These are phyloP conservation scores for Jaapia argillacea DNA, from an alignment of 768 basidiomycete species.

Conservation along the genomic window DNA sequence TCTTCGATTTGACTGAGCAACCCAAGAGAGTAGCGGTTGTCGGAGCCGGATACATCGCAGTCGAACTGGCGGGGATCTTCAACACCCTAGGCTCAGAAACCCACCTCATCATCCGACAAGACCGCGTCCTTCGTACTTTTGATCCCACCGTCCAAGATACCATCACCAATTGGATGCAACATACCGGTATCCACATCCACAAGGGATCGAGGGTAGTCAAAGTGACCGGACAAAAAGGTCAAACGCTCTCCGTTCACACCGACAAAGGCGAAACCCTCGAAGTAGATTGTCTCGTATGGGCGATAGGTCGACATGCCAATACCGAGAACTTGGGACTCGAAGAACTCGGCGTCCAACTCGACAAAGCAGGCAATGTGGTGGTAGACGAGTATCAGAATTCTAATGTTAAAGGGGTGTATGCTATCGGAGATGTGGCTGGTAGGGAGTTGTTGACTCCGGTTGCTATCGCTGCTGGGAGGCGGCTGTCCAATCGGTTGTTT, in stretches of 20 bases:
- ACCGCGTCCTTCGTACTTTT: slow-evolving; percentile 88
- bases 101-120: slow-evolving; percentile 83
- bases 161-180: slow-evolving; percentile 86
- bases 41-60: slow-evolving; percentile 96
- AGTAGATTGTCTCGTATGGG: slow-evolving; percentile 87
- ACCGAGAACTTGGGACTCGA: slow-evolving; percentile 75
- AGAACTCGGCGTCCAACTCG: slow-evolving; percentile 62
- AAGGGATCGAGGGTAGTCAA: slow-evolving; percentile 63
- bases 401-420: slow-evolving; percentile 54
- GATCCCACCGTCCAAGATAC: slow-evolving; percentile 80
- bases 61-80: slow-evolving; percentile 93
- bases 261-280: slow-evolving; percentile 69
- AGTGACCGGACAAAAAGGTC: slow-evolving; percentile 67
- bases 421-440: slow-evolving; percentile 90
- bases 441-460: slow-evolving; percentile 93
- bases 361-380: slow-evolving; percentile 73
- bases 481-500: slow-evolving; percentile 84
- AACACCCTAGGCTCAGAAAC: slow-evolving; percentile 87
- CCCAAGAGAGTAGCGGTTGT: slow-evolving; percentile 91
- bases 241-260: slow-evolving; percentile 66
- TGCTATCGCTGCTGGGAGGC: slow-evolving; percentile 90
- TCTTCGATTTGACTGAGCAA: slow-evolving; percentile 86
- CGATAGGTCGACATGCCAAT: slow-evolving; percentile 80
- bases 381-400: slow-evolving; percentile 92
- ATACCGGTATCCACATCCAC: slow-evolving; percentile 88